These are phyloP conservation scores for Coemansia sp. DNA, from an alignment of 192 early-diverging fungal species.

Conservation along the genomic window DNA sequence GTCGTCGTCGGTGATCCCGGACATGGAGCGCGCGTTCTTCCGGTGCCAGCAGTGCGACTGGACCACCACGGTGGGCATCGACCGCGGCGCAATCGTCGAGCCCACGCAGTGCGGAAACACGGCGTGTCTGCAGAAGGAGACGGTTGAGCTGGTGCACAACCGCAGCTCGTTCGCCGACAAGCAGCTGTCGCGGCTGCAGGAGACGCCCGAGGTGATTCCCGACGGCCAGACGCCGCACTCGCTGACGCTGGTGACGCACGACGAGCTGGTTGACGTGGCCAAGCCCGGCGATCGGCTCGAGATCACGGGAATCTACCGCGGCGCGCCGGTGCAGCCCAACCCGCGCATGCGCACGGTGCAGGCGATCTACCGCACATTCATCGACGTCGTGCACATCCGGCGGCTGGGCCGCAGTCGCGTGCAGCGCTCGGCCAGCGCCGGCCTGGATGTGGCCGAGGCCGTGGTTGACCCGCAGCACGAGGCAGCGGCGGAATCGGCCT, in stretches of 20 bases:
- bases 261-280: constrained; percentile 90
- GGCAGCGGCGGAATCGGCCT: not conserved
- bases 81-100: constrained; percentile 87
- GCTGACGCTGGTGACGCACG: constrained; percentile 86
- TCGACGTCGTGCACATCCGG: constrained; percentile 94
- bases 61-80: constrained; percentile 72
- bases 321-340: constrained; percentile 88
- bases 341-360: constrained; percentile 86
- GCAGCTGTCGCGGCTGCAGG: constrained; percentile 91
- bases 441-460: constrained; percentile 59
- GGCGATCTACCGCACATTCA: constrained; percentile 89
- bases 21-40: constrained; percentile 94
- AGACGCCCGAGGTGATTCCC: constrained; percentile 91
- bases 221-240: constrained; percentile 99
- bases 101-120: constrained; percentile 79
- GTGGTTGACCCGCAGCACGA: constrained; percentile 53
- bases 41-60: constrained; percentile 89
- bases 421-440: constrained; percentile 51
- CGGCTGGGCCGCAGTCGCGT: constrained; percentile 75
- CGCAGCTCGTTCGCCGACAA: constrained; percentile 92
- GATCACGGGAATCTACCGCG: constrained; percentile 94
- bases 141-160: constrained; percentile 91
- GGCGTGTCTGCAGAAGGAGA: constrained; percentile 78
- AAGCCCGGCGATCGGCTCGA: constrained; percentile 95
- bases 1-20: constrained; percentile 88